A percentile compares a stretch with the other conserved stretches of the same genome.
Evolutionary conservation across 2,329 filamentous ascomycete genomes (phyloP).

Genomic region (Xylaria sp.): DNA sequence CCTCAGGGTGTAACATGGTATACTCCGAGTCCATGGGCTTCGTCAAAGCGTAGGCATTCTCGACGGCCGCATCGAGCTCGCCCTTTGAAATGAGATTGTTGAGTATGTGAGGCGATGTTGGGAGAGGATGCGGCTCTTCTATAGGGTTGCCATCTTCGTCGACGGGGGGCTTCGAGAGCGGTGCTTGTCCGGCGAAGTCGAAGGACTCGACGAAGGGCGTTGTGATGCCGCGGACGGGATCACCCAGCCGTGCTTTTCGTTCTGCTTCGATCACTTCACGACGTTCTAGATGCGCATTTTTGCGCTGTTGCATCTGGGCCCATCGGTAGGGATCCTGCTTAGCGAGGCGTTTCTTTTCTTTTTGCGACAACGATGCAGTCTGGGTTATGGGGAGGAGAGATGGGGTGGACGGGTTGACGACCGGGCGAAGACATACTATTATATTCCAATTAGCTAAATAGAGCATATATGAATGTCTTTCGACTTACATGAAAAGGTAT

Average conservation of each 20-base stretch:
- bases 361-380: slow-evolving; percentile 70
- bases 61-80: slow-evolving; percentile 74
- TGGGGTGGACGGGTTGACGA: slow-evolving; percentile 59
- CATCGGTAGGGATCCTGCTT: slow-evolving; percentile 85
- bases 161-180: slow-evolving; percentile 51
- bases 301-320: slow-evolving; percentile 84
- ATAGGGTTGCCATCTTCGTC: slow-evolving; percentile 58
- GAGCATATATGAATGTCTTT: slow-evolving; percentile 1
- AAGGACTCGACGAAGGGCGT: slow-evolving; percentile 90
- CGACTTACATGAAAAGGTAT: slow-evolving; percentile 68
- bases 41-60: slow-evolving; percentile 75
- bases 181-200: slow-evolving; percentile 68
- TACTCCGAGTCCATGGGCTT: slow-evolving; percentile 60
- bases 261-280: slow-evolving; percentile 75
- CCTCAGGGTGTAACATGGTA: slow-evolving; percentile 54
- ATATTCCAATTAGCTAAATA: slow-evolving; percentile 11
- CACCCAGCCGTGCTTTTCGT: slow-evolving; percentile 73
- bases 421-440: slow-evolving; percentile 70
- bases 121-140: slow-evolving; percentile 55
- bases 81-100: slow-evolving; percentile 80
- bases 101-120: slow-evolving; percentile 65
- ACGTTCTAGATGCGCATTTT: slow-evolving; percentile 82
- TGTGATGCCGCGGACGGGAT: slow-evolving; percentile 80
- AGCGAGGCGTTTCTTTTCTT: slow-evolving; percentile 72
- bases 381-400: slow-evolving; percentile 69